Conservation (phyloP, 352 stramenopile species). For the Phytophthora parvispora region DNA sequence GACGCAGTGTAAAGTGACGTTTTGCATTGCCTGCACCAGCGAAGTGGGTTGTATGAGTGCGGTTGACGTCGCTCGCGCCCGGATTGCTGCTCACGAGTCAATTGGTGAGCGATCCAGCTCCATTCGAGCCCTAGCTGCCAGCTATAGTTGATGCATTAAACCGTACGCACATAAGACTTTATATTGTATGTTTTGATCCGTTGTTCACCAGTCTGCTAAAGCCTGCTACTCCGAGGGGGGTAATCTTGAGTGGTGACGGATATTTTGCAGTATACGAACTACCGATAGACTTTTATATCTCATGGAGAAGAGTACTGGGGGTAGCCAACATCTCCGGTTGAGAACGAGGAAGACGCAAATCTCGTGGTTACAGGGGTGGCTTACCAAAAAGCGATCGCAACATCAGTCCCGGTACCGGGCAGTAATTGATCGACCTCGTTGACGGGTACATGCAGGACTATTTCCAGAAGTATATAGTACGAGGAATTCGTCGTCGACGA, state of each 20-base stretch:
- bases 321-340: too few relatives aligned
- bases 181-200: too few relatives aligned
- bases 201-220: too few relatives aligned
- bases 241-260: too few relatives aligned
- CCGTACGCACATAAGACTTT: too few relatives aligned
- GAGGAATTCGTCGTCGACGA: constrained; percentile 12
- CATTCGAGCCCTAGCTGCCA: not conserved
- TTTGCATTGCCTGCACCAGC: not conserved
- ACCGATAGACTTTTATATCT: too few relatives aligned
- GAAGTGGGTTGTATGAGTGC: not conserved
- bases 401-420: too few relatives aligned
- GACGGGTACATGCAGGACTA: constrained; percentile 1
- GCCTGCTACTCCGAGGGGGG: too few relatives aligned
- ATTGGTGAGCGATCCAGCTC: not conserved
- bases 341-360: not conserved
- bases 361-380: not conserved
- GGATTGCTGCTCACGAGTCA: not conserved
- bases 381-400: too few relatives aligned
- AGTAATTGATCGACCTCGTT: constrained; percentile 10
- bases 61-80: not conserved
- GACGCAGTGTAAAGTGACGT: not conserved
- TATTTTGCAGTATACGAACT: too few relatives aligned
- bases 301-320: too few relatives aligned
- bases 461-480: constrained; percentile 33
- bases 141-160: too few relatives aligned